Percentiles rank a stretch among this genome's conserved stretches.
Evolutionary conservation across 1,139 yeast species (phyloP).

Genomic region (Blastobotrys buckinghamii): DNA sequence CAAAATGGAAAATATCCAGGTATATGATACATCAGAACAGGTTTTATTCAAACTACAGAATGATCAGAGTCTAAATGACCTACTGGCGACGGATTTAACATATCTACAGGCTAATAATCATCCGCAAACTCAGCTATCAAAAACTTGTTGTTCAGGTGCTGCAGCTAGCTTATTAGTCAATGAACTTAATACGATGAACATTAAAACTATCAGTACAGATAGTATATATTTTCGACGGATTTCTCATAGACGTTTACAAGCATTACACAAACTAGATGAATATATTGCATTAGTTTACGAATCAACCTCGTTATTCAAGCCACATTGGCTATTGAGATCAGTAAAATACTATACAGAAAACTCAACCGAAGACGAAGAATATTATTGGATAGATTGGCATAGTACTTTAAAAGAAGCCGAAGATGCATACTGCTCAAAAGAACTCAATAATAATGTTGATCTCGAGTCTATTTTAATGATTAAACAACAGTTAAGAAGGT

Average conservation of each 20-base stretch:
- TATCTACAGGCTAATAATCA: neutral
- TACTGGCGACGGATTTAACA: neutral
- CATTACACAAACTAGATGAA: conserved; percentile 16
- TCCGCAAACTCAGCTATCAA: neutral
- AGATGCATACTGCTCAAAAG: neutral
- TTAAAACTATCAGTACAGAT: neutral
- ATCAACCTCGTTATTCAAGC: conserved; percentile 20
- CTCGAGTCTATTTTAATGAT: conserved; percentile 1
- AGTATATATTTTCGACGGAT: conserved; percentile 18
- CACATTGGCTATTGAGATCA: conserved; percentile 21
- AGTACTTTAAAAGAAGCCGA: conserved; percentile 21
- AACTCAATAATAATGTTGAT: neutral
- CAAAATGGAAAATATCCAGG: neutral
- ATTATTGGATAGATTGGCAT: conserved; percentile 28
- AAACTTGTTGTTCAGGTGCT: conserved; percentile 5
- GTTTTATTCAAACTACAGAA: neutral
- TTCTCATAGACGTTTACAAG: conserved; percentile 21
- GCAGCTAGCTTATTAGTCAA: neutral
- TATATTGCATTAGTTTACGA: conserved; percentile 26
- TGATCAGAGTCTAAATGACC: neutral
- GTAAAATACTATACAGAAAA: conserved; percentile 12
- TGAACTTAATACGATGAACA: neutral
- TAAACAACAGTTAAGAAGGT: conserved; percentile 1
- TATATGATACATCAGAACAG: neutral
- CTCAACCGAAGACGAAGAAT: conserved; percentile 27